phyloP scores from a whole-genome alignment of 192 early-diverging fungal species.

The Umbelopsis ramanniana region DNA sequence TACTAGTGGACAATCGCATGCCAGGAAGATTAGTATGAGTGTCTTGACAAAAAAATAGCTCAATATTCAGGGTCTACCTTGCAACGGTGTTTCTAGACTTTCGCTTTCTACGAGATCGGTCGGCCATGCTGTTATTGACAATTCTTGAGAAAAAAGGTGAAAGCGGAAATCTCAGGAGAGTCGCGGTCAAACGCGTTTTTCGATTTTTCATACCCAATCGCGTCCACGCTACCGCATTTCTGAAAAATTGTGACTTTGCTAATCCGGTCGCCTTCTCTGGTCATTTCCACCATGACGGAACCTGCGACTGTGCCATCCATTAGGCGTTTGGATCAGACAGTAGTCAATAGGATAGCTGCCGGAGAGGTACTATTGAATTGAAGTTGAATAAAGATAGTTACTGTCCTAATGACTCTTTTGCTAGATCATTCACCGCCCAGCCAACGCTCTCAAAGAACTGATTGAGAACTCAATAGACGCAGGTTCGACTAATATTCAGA shows the following conservation, averaged over 20 bases:
- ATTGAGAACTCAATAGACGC: slow-evolving; percentile 98
- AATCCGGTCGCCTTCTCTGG: neutral
- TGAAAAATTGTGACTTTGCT: slow-evolving; percentile 21
- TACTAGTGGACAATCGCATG: slow-evolving; percentile 37
- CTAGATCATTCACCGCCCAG: slow-evolving; percentile 93
- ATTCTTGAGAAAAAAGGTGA: neutral
- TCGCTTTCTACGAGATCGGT: slow-evolving; percentile 46
- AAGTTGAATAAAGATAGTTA: neutral
- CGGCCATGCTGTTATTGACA: slow-evolving; percentile 28
- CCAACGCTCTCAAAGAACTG: slow-evolving; percentile 96
- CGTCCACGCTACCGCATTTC: neutral
- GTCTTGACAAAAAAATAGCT: neutral
- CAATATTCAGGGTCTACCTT: slow-evolving; percentile 26
- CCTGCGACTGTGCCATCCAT: slow-evolving; percentile 53
- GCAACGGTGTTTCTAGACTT: slow-evolving; percentile 31
- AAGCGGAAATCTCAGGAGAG: neutral
- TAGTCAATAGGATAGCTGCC: slow-evolving; percentile 96
- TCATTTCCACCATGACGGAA: neutral
- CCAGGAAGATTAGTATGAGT: neutral
- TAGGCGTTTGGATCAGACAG: slow-evolving; percentile 78
- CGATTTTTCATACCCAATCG: slow-evolving; percentile 1
- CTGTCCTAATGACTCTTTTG: neutral
- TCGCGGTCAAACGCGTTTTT: neutral
- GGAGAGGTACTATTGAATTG: slow-evolving; percentile 71
- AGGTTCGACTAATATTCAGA: slow-evolving; percentile 81